These are phyloP conservation scores for Zasmidium citrigriseum DNA, from an alignment of 2,329 filamentous ascomycete species.

Conservation along the genomic window DNA sequence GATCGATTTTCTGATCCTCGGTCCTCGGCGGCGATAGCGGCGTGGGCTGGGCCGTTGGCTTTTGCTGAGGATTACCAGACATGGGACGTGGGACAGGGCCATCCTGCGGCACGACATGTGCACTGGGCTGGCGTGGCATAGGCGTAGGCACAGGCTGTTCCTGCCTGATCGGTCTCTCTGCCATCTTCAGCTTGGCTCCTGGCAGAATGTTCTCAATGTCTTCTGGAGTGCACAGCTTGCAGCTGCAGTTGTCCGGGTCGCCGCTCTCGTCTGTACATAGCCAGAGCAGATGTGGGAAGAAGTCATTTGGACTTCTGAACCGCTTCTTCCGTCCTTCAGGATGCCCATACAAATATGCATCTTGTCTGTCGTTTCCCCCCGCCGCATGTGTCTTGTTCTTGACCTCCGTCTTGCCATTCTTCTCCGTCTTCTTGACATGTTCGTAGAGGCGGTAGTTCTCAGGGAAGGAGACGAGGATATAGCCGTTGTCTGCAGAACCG, in stretches of 20 bases:
- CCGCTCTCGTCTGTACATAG: constrained; percentile 54
- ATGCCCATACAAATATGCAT: constrained; percentile 63
- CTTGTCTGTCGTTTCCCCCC: constrained; percentile 56
- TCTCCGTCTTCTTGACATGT: constrained; percentile 54
- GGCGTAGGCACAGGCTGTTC: constrained; percentile 8
- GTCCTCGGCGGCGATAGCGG: constrained; percentile 44
- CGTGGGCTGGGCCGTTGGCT: constrained; percentile 30
- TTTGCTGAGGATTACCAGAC: constrained; percentile 11
- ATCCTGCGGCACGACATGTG: constrained; percentile 18
- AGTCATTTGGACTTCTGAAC: constrained; percentile 60
- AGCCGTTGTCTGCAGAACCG: constrained; percentile 39
- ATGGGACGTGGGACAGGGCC: constrained; percentile 5
- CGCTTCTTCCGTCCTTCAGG: constrained; percentile 58
- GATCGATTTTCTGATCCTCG: constrained; percentile 53
- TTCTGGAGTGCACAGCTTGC: constrained; percentile 59
- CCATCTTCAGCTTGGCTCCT: constrained; percentile 16
- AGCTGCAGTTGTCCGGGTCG: constrained; percentile 58
- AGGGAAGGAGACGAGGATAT: constrained; percentile 56
- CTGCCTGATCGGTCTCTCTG: constrained; percentile 23
- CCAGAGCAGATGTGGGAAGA: constrained; percentile 62
- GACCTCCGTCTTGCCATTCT: constrained; percentile 46
- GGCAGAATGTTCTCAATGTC: constrained; percentile 47
- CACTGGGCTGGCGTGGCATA: constrained; percentile 12
- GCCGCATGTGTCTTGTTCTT: constrained; percentile 51
- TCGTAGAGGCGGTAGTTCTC: constrained; percentile 61